These are phyloP conservation scores for Cornus florida DNA, from an alignment of 148 eudicot species.

Conservation along the genomic window DNA sequence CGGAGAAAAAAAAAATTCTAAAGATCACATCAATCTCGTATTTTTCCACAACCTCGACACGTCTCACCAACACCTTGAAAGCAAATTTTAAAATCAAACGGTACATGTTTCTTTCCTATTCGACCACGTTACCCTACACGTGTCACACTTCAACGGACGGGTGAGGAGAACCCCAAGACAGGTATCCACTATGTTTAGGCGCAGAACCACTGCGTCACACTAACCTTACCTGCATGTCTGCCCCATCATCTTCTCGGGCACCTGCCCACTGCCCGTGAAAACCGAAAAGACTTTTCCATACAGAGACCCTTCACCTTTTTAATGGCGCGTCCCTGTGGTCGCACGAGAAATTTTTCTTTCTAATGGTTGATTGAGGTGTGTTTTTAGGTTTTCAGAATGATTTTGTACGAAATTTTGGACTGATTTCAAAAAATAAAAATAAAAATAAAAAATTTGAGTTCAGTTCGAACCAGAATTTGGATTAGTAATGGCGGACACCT, in stretches of 20 bases:
- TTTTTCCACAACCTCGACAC: not conserved
- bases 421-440: too few species aligned
- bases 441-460: not conserved
- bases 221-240: slow-evolving; percentile 16
- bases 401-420: not conserved
- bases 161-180: not conserved
- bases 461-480: not conserved
- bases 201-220: not conserved
- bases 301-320: not conserved
- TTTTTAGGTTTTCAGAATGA: not conserved
- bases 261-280: not conserved
- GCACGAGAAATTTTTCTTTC: not conserved
- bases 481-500: slow-evolving; percentile 65
- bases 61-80: not conserved
- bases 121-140: slow-evolving; percentile 33
- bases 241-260: not conserved
- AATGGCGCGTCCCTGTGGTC: not conserved
- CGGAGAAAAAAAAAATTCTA: not conserved
- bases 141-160: slow-evolving; percentile 7
- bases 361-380: too few species aligned
- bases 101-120: not conserved
- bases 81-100: not conserved
- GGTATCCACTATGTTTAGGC: not conserved
- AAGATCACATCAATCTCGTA: not conserved
- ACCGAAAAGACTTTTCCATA: not conserved